Conservation (phyloP, 257 asterid genomes). For the Plantago elongata region DNA sequence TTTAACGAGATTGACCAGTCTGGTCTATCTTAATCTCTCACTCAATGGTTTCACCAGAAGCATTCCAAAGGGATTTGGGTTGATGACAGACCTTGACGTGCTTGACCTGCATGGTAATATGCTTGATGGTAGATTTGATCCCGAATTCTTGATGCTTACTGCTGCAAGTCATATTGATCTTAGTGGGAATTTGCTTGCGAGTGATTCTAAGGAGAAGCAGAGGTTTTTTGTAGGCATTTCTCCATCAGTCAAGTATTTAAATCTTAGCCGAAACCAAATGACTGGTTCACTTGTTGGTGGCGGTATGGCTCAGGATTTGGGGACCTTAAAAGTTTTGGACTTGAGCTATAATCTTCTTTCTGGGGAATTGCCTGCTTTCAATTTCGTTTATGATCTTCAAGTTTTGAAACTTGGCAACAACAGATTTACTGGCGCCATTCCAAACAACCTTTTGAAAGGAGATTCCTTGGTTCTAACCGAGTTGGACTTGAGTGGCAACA, state of each 20-base stretch:
- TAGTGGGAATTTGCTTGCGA: constrained; percentile 63
- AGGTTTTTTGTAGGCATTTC: constrained; percentile 52
- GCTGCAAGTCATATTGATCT: constrained; percentile 73
- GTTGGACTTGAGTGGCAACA: constrained; percentile 85
- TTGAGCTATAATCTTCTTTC: constrained; percentile 86
- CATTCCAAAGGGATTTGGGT: constrained; percentile 76
- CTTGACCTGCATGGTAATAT: constrained; percentile 82
- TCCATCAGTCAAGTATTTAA: constrained; percentile 56
- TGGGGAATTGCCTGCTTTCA: constrained; percentile 86
- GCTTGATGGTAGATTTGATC: constrained; percentile 75
- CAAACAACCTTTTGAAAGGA: constrained; percentile 80
- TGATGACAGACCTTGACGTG: constrained; percentile 60
- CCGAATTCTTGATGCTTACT: constrained; percentile 57
- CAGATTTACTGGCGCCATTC: constrained; percentile 64
- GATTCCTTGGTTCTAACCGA: constrained; percentile 68
- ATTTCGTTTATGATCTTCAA: constrained; percentile 78
- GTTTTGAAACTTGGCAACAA: constrained; percentile 77
- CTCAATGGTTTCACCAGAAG: constrained; percentile 51
- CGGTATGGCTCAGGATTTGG: constrained; percentile 54
- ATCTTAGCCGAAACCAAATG: constrained; percentile 72
- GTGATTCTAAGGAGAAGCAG: constrained; percentile 40
- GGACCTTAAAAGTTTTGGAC: constrained; percentile 75
- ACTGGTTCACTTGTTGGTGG: constrained; percentile 67
- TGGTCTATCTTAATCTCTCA: constrained; percentile 75
- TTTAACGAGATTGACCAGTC: constrained; percentile 43